Evolutionary conservation across 352 stramenopile genomes (phyloP).

Genomic region (Phytopythium montanum): DNA sequence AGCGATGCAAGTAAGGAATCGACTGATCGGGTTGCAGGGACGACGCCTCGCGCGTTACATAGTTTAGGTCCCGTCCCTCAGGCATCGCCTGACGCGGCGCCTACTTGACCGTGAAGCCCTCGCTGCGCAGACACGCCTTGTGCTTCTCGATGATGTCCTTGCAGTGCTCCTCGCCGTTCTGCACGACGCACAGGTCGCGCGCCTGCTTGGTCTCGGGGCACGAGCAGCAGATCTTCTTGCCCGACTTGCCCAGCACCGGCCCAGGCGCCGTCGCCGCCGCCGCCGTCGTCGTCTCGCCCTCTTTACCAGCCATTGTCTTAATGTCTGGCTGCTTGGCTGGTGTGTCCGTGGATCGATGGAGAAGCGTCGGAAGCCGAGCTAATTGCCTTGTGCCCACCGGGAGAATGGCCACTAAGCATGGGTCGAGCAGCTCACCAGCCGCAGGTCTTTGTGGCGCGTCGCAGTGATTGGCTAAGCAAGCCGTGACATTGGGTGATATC

Average conservation of each 20-base stretch:
- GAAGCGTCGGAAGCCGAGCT: neutral
- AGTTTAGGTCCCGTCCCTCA: neutral
- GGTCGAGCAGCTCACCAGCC: neutral
- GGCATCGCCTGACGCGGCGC: neutral
- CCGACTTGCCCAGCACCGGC: conserved; percentile 89
- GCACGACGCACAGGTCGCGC: conserved; percentile 90
- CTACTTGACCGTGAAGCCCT: conserved; percentile 95
- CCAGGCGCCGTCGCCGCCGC: conserved; percentile 18
- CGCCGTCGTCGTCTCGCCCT: conserved; percentile 18
- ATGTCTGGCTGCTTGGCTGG: neutral
- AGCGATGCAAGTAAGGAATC: neutral
- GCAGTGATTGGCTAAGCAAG: conserved; percentile 4
- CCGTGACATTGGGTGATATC: conserved; percentile 1
- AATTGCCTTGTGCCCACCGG: neutral
- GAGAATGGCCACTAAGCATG: too few relatives aligned
- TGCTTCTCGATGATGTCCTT: conserved; percentile 96
- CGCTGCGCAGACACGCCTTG: conserved; percentile 94
- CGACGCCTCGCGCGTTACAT: neutral
- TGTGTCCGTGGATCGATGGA: neutral
- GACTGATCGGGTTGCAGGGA: neutral
- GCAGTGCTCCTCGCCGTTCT: conserved; percentile 91
- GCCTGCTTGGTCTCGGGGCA: conserved; percentile 96
- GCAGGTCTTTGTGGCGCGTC: conserved; percentile 1
- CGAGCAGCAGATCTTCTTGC: conserved; percentile 98
- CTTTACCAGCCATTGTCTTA: conserved; percentile 44